phyloP scores from a whole-genome alignment of 2,329 filamentous ascomycete species.

The Colletotrichum sp. region DNA sequence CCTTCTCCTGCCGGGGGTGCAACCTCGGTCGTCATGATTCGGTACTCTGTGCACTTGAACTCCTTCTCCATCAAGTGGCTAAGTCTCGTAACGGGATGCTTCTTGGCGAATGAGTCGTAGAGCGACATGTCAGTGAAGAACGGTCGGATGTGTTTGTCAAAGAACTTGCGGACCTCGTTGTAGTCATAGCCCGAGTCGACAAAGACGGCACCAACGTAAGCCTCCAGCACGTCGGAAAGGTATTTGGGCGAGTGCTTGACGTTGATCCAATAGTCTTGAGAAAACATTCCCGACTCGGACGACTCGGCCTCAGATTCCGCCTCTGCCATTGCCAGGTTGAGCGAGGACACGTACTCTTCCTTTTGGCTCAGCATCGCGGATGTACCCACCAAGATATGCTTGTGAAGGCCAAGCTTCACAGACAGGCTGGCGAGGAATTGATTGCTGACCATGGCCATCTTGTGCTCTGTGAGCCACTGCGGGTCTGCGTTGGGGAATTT shows the following conservation, averaged over 20 bases:
- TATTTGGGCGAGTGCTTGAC: constrained; percentile 71
- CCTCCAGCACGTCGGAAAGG: constrained; percentile 86
- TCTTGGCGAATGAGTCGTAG: constrained; percentile 86
- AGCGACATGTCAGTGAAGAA: constrained; percentile 87
- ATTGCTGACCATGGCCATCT: constrained; percentile 99
- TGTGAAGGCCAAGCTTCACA: constrained; percentile 79
- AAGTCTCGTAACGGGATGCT: constrained; percentile 82
- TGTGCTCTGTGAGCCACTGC: constrained; percentile 97
- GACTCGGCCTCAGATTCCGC: constrained; percentile 32
- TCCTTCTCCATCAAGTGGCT: constrained; percentile 66
- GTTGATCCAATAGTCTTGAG: constrained; percentile 73
- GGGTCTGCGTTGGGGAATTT: constrained; percentile 81
- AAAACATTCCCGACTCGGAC: constrained; percentile 41
- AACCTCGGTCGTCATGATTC: constrained; percentile 58
- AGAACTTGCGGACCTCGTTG: constrained; percentile 75
- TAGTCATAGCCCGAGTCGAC: constrained; percentile 88
- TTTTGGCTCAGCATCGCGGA: constrained; percentile 49
- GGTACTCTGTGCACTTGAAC: constrained; percentile 68
- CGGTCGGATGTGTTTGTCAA: constrained; percentile 72
- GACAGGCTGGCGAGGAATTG: constrained; percentile 87
- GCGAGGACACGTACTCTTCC: constrained; percentile 60
- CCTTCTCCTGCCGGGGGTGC: constrained; percentile 46
- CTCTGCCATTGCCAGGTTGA: constrained; percentile 54
- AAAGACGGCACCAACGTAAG: constrained; percentile 88
- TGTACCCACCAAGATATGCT: constrained; percentile 67